Conservation (phyloP, 257 asterid genomes). For the Perilla frutescens region DNA sequence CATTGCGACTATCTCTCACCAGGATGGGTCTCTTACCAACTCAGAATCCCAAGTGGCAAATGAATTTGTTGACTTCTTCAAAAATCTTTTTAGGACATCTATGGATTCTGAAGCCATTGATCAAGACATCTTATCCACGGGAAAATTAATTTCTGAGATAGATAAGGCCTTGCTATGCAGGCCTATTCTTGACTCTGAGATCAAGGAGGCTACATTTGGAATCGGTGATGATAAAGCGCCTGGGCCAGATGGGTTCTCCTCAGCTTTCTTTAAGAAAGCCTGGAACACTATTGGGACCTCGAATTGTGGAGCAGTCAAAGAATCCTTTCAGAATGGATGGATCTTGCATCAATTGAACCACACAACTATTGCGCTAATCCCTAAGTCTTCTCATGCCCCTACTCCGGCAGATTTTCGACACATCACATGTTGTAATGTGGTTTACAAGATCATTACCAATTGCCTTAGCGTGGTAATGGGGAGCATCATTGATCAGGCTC, state of each 20-base stretch:
- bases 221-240: not conserved
- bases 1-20: too few species aligned
- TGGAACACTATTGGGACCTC: not conserved
- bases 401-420: not conserved
- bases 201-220: not conserved
- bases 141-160: too few species aligned
- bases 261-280: not conserved
- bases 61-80: too few species aligned
- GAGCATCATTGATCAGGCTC: not conserved
- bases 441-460: not conserved
- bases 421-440: not conserved
- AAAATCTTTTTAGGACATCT: too few species aligned
- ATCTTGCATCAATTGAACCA: not conserved
- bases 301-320: not conserved
- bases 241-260: not conserved
- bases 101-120: too few species aligned
- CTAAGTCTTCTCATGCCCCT: not conserved
- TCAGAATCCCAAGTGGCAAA: too few species aligned
- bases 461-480: not conserved
- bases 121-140: too few species aligned
- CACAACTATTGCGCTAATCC: not conserved
- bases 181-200: not conserved
- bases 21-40: too few species aligned
- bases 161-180: too few species aligned
- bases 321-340: not conserved